Percentiles rank a stretch among this genome's conserved stretches.
Conservation (phyloP, 768 basidiomycete species). For the Filobasidium floriforme region DNA sequence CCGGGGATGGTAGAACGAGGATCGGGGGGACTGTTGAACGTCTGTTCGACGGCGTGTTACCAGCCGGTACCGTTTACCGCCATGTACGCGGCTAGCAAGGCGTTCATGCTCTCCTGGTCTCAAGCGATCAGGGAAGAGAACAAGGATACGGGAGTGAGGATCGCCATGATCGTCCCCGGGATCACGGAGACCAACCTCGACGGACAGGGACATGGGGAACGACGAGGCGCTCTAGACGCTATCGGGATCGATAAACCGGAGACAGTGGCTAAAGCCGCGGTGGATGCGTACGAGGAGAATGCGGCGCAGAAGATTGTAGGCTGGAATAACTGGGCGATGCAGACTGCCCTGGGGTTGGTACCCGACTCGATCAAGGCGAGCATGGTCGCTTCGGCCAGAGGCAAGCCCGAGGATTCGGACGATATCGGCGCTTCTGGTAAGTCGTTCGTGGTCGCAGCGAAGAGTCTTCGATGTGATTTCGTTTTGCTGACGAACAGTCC, state of each 20-base stretch:
- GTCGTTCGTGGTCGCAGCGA: neutral
- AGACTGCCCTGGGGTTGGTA: neutral
- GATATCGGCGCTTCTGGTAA: neutral
- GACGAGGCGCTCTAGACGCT: neutral
- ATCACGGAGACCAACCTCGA: neutral
- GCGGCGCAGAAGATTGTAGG: neutral
- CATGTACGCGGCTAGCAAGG: slow-evolving; percentile 2
- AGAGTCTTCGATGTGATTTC: too few relatives aligned
- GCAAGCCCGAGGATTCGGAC: neutral
- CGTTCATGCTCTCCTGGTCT: slow-evolving; percentile 1
- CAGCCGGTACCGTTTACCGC: neutral
- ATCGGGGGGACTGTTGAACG: neutral
- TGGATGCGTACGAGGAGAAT: neutral
- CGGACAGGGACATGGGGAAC: neutral
- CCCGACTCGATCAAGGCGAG: neutral
- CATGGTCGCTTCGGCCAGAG: neutral
- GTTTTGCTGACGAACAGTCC: too few relatives aligned
- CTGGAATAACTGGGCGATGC: neutral
- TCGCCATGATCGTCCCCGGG: neutral
- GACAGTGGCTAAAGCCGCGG: neutral
- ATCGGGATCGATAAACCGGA: neutral
- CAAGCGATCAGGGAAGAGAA: slow-evolving; percentile 1
- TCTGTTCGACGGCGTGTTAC: neutral
- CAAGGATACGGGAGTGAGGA: neutral
- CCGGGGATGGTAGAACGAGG: neutral